Base-by-base conservation (phyloP, 768 basidiomycete genomes). In the Collybiopsis luxurians region DNA sequence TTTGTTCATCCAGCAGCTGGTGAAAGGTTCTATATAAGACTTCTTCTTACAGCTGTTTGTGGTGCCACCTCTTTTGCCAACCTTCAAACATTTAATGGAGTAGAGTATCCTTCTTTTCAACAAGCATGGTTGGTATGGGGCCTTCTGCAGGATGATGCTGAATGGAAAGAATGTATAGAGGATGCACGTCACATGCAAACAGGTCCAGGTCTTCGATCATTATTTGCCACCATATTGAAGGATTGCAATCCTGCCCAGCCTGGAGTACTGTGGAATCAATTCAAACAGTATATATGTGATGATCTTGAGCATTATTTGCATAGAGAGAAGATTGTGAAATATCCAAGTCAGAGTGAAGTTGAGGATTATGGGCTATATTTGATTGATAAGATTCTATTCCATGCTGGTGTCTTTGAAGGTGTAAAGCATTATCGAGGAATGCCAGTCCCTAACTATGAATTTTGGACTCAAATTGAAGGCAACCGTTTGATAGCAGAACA, bases 151-250 rank as follows among this genome's bases (percentile, higher is more conserved):
- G 52, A 53, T 53, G 52, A 53, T 42, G 10, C 5, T 21, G 52
- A 53, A 31, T 53, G 52, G 52, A 40, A 42, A 31, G 42, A 44
- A 17, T 40, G 39, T 28, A 26, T 77, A 1, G 13, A 65, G 15
- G 78, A 80, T 44, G 81, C 79, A 0, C 31, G 61, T 5, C 23
- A 30, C 1, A 76, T 79, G 64, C 71, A 76, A 36, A 73, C 72
- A 4, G 81, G 79, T 0, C 1, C 24, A 67, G 0, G 23, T 28
- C 39, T 53, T 5, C 21, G 23, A 6, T 44, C 38, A 30, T 12
- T 53, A 9, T 53, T 53, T 53, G 39, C 52, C 4, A 53, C 52
- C 13, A 42, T 53, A 9, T 23, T 53, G 4, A 40, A 42, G 15
- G 38, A 42, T 27, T 53, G 52, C 19, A 9, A 31, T 42, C 52